Evolutionary conservation across 2,329 filamentous ascomycete species (phyloP).

Genomic region (Fusarium piperis): DNA sequence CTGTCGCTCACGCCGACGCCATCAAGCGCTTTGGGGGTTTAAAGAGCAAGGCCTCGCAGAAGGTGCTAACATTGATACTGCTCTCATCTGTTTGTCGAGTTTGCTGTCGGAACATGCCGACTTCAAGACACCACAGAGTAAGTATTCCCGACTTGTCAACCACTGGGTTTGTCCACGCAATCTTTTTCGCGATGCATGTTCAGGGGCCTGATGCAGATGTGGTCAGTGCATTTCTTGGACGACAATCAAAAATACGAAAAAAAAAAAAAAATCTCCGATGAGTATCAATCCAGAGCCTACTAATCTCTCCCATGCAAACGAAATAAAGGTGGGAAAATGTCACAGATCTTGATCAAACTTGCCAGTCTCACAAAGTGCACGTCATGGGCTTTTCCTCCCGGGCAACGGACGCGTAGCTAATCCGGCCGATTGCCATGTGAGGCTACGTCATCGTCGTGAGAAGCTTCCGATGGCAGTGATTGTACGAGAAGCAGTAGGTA

Average conservation of each 20-base stretch:
- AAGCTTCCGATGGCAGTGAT: conserved; percentile 3
- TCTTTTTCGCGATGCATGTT: not conserved
- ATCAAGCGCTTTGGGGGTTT: not conserved
- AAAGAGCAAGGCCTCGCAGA: not conserved
- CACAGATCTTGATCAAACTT: conserved; percentile 15
- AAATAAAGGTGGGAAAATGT: not conserved
- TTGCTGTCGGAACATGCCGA: not conserved
- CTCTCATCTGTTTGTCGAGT: too few relatives aligned
- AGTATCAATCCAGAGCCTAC: not conserved
- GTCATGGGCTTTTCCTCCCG: conserved; percentile 24
- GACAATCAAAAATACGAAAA: not conserved
- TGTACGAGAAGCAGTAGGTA: not conserved
- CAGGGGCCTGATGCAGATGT: not conserved
- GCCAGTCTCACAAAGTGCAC: conserved; percentile 12
- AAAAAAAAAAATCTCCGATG: not conserved
- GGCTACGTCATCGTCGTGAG: conserved; percentile 40
- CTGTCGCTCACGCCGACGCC: not conserved
- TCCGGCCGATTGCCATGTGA: conserved; percentile 35
- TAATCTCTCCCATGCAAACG: not conserved
- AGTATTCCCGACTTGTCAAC: not conserved
- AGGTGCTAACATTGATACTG: too few relatives aligned
- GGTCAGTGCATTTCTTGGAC: not conserved
- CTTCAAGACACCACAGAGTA: not conserved
- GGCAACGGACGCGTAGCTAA: conserved; percentile 28
- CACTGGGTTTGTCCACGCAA: not conserved